Percentiles rank a stretch among this genome's conserved stretches.
These are phyloP conservation scores for Tripidium arundinaceum DNA, from an alignment of 202 grass and related monocot genomes.

Conservation along the genomic window DNA sequence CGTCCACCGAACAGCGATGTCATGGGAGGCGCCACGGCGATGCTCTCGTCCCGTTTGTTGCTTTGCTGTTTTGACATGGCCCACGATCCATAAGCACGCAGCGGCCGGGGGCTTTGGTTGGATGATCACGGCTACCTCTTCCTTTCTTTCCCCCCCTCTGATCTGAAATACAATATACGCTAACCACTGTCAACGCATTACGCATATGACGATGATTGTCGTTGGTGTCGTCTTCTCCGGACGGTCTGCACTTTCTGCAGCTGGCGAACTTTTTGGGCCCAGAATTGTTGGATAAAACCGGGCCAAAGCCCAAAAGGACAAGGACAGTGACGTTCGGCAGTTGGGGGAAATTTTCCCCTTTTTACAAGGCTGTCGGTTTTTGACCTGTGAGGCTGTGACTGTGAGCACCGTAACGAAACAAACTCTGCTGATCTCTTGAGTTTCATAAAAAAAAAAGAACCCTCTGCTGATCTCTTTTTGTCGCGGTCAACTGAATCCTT, in stretches of 20 bases:
- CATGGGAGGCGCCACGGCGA: not conserved
- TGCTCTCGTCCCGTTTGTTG: not conserved
- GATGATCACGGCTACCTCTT: too few relatives aligned
- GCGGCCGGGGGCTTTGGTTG: too few relatives aligned
- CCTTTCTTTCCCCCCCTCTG: too few relatives aligned
- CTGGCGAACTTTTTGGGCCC: not conserved
- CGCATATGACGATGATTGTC: too few relatives aligned
- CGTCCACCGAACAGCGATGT: not conserved
- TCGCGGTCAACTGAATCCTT: not conserved
- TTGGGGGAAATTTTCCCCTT: too few relatives aligned
- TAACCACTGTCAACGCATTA: too few relatives aligned
- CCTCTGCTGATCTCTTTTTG: not conserved
- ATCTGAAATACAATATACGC: too few relatives aligned
- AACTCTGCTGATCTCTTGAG: not conserved
- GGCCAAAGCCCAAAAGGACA: not conserved
- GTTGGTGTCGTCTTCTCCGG: not conserved
- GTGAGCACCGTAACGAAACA: not conserved
- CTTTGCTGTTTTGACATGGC: constrained; percentile 2
- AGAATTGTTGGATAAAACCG: not conserved
- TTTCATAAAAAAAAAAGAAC: too few relatives aligned
- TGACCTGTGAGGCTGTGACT: not conserved
- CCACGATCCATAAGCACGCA: not conserved
- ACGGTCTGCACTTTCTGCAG: not conserved
- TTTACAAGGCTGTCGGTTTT: not conserved
- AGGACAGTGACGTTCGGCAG: not conserved